Evolutionary conservation across 345 rosid species (phyloP), one percentile per base, ranked within the genome.

Genomic region (Acer negundo): DNA sequence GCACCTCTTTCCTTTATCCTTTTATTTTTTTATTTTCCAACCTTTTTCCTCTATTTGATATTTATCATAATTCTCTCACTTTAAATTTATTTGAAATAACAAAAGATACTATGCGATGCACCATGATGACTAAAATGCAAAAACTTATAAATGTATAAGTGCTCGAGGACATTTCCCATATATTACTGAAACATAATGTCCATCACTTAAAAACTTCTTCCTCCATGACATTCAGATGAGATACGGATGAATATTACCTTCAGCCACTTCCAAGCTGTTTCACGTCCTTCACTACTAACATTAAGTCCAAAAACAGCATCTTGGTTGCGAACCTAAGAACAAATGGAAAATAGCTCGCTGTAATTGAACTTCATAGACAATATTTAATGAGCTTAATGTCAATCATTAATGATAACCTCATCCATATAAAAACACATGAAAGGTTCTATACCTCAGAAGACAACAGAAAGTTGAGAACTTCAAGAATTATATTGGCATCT

Each of bases 231-330:
- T 23, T 61, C 7, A 64, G 28, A 69, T n/a, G 7, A 70, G n/a
- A 26, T 22, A 53, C 1, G 11, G 47, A 80, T 15, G 42, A 56
- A 55, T 3, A 75, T 70, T 82, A 92, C 97, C 97, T 90, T 81
- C 71, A 96, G 84, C 99, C 99, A 96, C 73, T 80, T 81, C 99
- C 99, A 94, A 64, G 98, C 94, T 26, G 87, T 90, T 84, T 95
- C 99, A 75, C 99, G 91, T 65, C 98, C 98, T 91, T 93, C 95
- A 77, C 82, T 82, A 69, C 90, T 81, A 74, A 92, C 96, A 70
- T 87, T 79, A 40, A 96, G 89, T 70, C 95, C 98, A 82, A 58
- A 87, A 58, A 92, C 80, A 64, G 90, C 98, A 82, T 93, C 98
- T 87, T 95, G 99, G 81, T 83, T 86, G 22, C 98, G 98, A 65